Evolutionary conservation across 1,139 yeast species (phyloP), one percentile per base, ranked within the genome.

Genomic region (Yamadazyma diddensiae): DNA sequence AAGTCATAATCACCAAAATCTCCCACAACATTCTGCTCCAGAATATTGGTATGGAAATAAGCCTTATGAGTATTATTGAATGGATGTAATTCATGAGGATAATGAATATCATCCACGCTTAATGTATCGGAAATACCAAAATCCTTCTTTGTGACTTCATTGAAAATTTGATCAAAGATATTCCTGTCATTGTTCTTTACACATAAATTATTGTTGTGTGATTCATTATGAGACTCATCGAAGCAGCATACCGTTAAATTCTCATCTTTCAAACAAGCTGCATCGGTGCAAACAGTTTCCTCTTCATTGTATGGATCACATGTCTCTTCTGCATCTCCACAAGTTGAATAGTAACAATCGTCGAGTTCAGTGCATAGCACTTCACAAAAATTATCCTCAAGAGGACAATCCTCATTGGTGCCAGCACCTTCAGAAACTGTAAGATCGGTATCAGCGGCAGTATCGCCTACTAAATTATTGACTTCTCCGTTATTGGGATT

Each of bases 351-450:
- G 49, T 62, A 68, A 35, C 75, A 70, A 45, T 68, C 73, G 36
- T 68, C 71, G 6, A 69, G 44, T 29, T 68, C 74, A 29, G 66
- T 66, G 43, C 75, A 69, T 26, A 67, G 55, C 5, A 69, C 62
- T 24, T 62, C 57, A 47, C 75, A 69, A 28, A 55, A 39, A 3
- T 59, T 58, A 19, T 56, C 41, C 14, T 52, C 57, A 14, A 45
- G 35, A 8, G 49, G 49, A 31, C 49, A 45, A 25, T 34, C 35
- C 6, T 26, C 31, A n/a, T 33, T 21, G 21, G 28, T 28, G 3
- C 14, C n/a, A 21, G 23, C 10, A 21, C 12, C 23, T 7, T 18
- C 23, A 13, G 23, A 26, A 19, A 5, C 17, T n/a, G n/a, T n/a
- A n/a, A n/a, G n/a, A n/a, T n/a, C n/a, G n/a, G n/a, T n/a, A 4